Base-by-base conservation (phyloP, 1,284 basidiomycete genomes). In the Apiotrichum akiyoshidainum region DNA sequence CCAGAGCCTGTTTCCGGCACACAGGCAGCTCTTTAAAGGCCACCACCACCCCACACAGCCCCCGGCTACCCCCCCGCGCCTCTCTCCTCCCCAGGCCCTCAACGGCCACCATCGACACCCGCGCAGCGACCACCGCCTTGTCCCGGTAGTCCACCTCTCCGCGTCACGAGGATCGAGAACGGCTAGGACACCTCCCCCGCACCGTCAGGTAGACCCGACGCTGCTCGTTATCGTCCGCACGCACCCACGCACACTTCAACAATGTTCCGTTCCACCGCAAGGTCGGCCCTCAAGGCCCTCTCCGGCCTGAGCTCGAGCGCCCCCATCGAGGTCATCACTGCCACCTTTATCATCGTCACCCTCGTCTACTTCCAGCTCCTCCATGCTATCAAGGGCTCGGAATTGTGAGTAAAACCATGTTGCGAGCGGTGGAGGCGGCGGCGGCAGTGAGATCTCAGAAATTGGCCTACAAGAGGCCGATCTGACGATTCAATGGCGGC, bases 291-390 rank as follows among this genome's bases (percentile, higher is more conserved):
- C 59, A 47, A 71, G 47, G 66, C 70, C 11, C 65, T 80, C 62
- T 76, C 80, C 26, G 69, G 70, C 34, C 56, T 79, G 7, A 74
- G 78, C n/a, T 74, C 80, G 13, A 66, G 75, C 11, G 74, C 74
- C 12, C 83, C 84, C 12, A 84, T 84, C 69, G 93, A 97, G 76
- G 87, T 89, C 22, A 90, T 95, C 66, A 91, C 95, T 57, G 84
- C 86, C 71, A 88, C 90, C 78, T 90, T 87, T 74, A 85, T 93
- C 71, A 77, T 92, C 60, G 88, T 88, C 39, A 96, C 93, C 4
- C 83, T 96, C 45, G 87, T 89, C 52, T 96, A 96, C 78, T 94
- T 96, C 75, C 90, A 93, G 75, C 83, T 95, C 62, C 83, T 97
- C 58, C 85, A 86, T 62, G 88, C 90, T 46, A 87, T 94, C 74